These are phyloP conservation scores for Rosellinia necatrix DNA, from an alignment of 2,329 filamentous ascomycete genomes.

Conservation along the genomic window DNA sequence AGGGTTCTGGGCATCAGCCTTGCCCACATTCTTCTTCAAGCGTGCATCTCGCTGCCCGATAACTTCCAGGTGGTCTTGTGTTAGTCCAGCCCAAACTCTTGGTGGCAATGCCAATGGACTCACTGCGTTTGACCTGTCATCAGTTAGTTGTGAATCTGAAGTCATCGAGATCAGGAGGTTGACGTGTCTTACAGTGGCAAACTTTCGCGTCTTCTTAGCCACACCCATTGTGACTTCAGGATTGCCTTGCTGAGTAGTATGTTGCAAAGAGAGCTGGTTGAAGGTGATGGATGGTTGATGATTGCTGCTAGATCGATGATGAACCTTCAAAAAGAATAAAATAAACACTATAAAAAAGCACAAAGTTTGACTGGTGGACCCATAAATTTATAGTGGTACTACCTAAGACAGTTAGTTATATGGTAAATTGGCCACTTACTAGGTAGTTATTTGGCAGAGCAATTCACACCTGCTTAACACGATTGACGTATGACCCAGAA, in stretches of 20 bases:
- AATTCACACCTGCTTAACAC: no score
- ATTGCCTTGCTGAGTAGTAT: background rate
- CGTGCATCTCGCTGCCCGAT: conserved; percentile 81
- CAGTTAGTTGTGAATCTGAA: conserved; percentile 38
- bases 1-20: conserved; percentile 62
- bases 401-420: background rate
- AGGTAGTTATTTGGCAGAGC: no score
- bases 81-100: background rate
- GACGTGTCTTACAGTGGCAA: conserved; percentile 21
- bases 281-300: background rate
- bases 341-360: no score
- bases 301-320: background rate
- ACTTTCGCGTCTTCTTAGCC: conserved; percentile 28
- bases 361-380: conserved; percentile 5
- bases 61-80: conserved; percentile 44
- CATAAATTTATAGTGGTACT: background rate
- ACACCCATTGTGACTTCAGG: conserved; percentile 21
- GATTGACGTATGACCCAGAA: no score
- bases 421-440: no score
- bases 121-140: conserved; percentile 38
- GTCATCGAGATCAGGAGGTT: conserved; percentile 1
- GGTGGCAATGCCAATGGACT: conserved; percentile 5
- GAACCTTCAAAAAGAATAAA: conserved; percentile 6
- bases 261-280: background rate
- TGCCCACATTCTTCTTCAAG: conserved; percentile 78